A percentile compares a stretch with the other conserved stretches of the same genome.
Evolutionary conservation across 805 yeast species (phyloP).

Genomic region (Zygoascus tannicola): DNA sequence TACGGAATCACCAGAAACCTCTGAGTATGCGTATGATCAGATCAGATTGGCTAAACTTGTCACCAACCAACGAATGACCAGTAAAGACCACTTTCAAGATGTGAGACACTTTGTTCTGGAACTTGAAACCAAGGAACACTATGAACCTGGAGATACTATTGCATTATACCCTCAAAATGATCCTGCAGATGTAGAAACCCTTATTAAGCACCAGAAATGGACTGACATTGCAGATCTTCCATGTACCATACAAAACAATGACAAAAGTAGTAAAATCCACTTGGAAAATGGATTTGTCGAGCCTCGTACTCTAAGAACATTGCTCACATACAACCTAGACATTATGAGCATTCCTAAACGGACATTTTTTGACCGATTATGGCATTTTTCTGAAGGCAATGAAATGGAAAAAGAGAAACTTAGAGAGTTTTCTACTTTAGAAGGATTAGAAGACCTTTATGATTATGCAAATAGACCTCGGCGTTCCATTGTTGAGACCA

Average conservation of each 20-base stretch:
- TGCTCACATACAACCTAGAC: constrained; percentile 74
- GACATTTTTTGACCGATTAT: constrained; percentile 62
- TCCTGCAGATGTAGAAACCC: constrained; percentile 48
- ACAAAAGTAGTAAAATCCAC: not conserved
- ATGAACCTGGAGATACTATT: constrained; percentile 73
- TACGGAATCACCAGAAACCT: not conserved
- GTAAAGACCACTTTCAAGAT: constrained; percentile 76
- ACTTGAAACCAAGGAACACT: constrained; percentile 24
- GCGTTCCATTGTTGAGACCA: constrained; percentile 73
- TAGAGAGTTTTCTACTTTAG: constrained; percentile 56
- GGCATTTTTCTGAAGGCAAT: constrained; percentile 64
- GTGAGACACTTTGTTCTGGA: constrained; percentile 55
- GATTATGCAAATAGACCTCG: constrained; percentile 92
- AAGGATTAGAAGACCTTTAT: constrained; percentile 72
- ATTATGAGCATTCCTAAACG: constrained; percentile 74
- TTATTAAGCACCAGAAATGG: constrained; percentile 72
- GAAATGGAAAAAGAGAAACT: constrained; percentile 68
- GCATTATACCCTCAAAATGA: constrained; percentile 70
- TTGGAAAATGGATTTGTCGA: constrained; percentile 33
- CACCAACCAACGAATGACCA: constrained; percentile 54
- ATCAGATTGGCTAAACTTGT: constrained; percentile 37
- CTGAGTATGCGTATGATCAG: not conserved
- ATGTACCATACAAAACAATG: constrained; percentile 30
- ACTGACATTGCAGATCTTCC: constrained; percentile 55
- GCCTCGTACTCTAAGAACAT: constrained; percentile 57